Percentiles rank a stretch among this genome's conserved stretches.
phyloP scores from a whole-genome alignment of 805 yeast genomes.

The Isabelozyma gotoi region DNA sequence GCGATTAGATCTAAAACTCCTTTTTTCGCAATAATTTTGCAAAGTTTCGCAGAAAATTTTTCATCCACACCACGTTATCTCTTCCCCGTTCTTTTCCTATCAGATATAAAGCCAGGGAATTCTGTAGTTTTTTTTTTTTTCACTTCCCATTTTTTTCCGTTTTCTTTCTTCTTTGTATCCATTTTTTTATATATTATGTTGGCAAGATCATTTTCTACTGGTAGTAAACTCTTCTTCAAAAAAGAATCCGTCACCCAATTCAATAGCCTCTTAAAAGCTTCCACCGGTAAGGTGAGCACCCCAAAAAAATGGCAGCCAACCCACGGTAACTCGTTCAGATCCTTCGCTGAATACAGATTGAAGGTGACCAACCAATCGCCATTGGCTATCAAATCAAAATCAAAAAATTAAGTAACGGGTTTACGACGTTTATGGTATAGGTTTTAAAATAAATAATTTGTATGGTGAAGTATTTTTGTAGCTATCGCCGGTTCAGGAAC shows the following conservation, averaged over 20 bases:
- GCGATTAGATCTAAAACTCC: too few relatives aligned
- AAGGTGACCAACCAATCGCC: slow-evolving; percentile 42
- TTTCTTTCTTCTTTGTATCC: neutral
- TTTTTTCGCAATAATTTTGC: too few relatives aligned
- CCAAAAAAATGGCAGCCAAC: slow-evolving; percentile 37
- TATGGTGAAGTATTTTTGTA: neutral
- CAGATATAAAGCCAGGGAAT: neutral
- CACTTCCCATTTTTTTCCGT: too few relatives aligned
- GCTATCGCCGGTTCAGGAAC: neutral
- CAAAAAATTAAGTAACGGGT: neutral
- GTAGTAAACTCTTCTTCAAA: slow-evolving; percentile 20
- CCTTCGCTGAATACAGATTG: slow-evolving; percentile 46
- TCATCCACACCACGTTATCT: neutral
- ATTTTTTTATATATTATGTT: neutral
- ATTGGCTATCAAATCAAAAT: slow-evolving; percentile 26
- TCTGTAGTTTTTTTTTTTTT: too few relatives aligned
- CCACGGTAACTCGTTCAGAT: slow-evolving; percentile 38
- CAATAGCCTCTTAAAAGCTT: slow-evolving; percentile 4
- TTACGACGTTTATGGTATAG: neutral
- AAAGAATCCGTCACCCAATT: slow-evolving; percentile 21
- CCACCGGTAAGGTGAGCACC: slow-evolving; percentile 9
- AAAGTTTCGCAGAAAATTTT: neutral
- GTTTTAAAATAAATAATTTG: neutral
- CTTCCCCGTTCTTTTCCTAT: neutral
- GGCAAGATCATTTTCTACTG: slow-evolving; percentile 22